Evolutionary conservation across 2,329 filamentous ascomycete genomes (phyloP).

Genomic region (Bimuria novae-zelandiae): DNA sequence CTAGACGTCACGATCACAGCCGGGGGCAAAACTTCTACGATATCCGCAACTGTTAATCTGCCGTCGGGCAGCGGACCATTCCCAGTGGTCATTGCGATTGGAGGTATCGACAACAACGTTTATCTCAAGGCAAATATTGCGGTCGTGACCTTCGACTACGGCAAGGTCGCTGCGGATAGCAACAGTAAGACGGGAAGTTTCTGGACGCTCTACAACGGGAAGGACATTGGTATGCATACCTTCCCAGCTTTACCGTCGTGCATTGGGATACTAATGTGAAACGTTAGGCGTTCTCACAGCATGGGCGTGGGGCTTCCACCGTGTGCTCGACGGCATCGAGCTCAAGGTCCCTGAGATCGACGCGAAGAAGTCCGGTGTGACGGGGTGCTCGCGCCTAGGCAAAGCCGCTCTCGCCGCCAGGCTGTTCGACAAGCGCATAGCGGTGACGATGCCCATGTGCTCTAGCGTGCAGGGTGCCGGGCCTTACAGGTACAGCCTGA

Average conservation of each 20-base stretch:
- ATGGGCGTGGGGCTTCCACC: constrained; percentile 48
- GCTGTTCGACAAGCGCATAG: constrained; percentile 43
- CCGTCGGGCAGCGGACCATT: constrained; percentile 49
- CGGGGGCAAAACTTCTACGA: constrained; percentile 51
- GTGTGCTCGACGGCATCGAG: constrained; percentile 43
- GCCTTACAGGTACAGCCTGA: constrained; percentile 48
- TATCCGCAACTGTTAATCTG: constrained; percentile 51
- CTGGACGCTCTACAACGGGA: constrained; percentile 56
- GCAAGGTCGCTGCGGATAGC: constrained; percentile 54
- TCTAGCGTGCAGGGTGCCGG: constrained; percentile 43
- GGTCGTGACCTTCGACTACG: constrained; percentile 57
- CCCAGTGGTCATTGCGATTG: constrained; percentile 56
- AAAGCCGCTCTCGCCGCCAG: constrained; percentile 44
- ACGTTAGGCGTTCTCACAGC: constrained; percentile 38
- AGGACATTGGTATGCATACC: constrained; percentile 51
- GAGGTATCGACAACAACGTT: constrained; percentile 54
- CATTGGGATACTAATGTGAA: not conserved
- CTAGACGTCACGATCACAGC: constrained; percentile 51
- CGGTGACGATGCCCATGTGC: constrained; percentile 44
- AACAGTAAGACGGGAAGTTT: constrained; percentile 57
- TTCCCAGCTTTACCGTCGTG: not conserved
- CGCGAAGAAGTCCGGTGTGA: constrained; percentile 38
- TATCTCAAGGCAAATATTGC: constrained; percentile 56
- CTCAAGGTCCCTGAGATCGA: constrained; percentile 46
- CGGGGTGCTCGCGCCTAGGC: constrained; percentile 43